A percentile compares a stretch with the other conserved stretches of the same genome.
Evolutionary conservation across 495 filamentous ascomycete species (phyloP).

Genomic region (Cudoniella acicularis): DNA sequence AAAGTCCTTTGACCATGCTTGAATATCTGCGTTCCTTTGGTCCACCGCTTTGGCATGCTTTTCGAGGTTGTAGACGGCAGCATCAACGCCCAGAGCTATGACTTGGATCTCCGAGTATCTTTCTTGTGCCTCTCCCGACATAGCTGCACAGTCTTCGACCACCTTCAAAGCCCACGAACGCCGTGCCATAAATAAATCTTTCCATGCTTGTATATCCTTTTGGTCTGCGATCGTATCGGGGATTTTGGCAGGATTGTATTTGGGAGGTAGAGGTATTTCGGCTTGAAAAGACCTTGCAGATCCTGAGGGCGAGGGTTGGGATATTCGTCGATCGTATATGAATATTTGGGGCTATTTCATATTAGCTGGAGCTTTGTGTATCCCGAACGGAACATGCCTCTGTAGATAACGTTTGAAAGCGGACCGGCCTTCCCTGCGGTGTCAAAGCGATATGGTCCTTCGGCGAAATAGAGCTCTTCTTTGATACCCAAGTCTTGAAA

Average conservation of each 20-base stretch:
- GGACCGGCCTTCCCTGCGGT: slow-evolving; percentile 73
- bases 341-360: slow-evolving; percentile 73
- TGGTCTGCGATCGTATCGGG: slow-evolving; percentile 72
- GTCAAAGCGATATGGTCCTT: slow-evolving; percentile 80
- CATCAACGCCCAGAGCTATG: slow-evolving; percentile 67
- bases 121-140: slow-evolving; percentile 45
- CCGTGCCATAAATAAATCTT: slow-evolving; percentile 70
- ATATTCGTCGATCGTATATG: slow-evolving; percentile 73
- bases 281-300: slow-evolving; percentile 38
- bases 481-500: slow-evolving; percentile 51
- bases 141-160: slow-evolving; percentile 57
- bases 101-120: slow-evolving; percentile 63
- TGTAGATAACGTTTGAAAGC: slow-evolving; percentile 65
- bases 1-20: slow-evolving; percentile 67
- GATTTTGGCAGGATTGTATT: slow-evolving; percentile 53
- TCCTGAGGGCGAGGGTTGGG: slow-evolving; percentile 44
- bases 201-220: slow-evolving; percentile 76
- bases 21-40: slow-evolving; percentile 66
- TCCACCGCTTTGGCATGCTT: slow-evolving; percentile 71
- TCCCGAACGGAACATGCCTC: slow-evolving; percentile 54
- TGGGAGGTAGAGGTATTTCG: slow-evolving; percentile 53
- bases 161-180: slow-evolving; percentile 69
- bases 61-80: slow-evolving; percentile 78
- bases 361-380: slow-evolving; percentile 4
- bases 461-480: slow-evolving; percentile 51